These are phyloP conservation scores for Paramecium primaurelia DNA, from an alignment of 73 alveolate species.

Conservation along the genomic window DNA sequence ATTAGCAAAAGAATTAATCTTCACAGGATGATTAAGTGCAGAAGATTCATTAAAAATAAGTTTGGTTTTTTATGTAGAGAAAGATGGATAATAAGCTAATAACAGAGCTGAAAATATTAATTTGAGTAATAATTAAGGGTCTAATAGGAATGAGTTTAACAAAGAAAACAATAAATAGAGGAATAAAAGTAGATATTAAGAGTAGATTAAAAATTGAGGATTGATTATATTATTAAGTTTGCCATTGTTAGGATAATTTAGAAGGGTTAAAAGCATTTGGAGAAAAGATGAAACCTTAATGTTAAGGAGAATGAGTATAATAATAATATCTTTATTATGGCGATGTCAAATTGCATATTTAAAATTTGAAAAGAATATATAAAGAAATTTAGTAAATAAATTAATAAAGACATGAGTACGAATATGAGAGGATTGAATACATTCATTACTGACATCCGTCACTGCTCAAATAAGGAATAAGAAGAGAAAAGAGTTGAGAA, in stretches of 20 bases:
- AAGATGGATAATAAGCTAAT: background rate
- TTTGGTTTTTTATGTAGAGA: background rate
- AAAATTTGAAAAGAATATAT: background rate
- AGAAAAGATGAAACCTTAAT: constrained; percentile 83
- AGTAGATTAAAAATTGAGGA: constrained; percentile 87
- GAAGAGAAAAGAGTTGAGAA: constrained; percentile 95
- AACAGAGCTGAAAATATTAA: constrained; percentile 65
- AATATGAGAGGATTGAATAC: constrained; percentile 93
- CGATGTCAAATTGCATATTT: background rate
- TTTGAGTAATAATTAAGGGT: background rate
- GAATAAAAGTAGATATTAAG: constrained; percentile 84
- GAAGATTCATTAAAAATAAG: background rate
- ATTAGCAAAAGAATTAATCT: constrained; percentile 90
- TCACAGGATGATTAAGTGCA: constrained; percentile 71
- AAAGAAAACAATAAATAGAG: constrained; percentile 87
- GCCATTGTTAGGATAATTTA: constrained; percentile 81
- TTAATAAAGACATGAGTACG: background rate
- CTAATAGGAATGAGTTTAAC: constrained; percentile 50
- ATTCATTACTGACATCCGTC: constrained; percentile 96
- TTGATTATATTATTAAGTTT: constrained; percentile 77
- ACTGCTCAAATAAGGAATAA: constrained; percentile 94
- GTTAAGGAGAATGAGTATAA: constrained; percentile 71
- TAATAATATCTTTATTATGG: background rate
- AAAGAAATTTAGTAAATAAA: background rate
- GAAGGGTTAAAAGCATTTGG: constrained; percentile 91